Evolutionary conservation across 2,329 filamentous ascomycete genomes (phyloP), one percentile per base, ranked within the genome.

Genomic region (Mycocentrospora acerina): DNA sequence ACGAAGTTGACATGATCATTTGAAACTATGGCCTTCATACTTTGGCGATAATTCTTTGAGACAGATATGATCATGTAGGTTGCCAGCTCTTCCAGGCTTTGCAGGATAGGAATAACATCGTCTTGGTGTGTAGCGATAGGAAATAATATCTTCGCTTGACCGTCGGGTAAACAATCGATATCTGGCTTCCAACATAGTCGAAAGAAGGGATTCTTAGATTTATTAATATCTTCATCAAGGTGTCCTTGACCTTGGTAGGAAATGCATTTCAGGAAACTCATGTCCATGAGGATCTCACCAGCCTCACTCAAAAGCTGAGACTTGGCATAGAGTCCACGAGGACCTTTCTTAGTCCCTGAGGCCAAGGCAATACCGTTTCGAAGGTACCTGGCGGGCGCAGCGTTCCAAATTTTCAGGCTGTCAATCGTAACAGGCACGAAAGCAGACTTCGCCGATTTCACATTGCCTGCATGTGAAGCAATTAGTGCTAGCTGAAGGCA

Each of bases 401-500:
- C n/a, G n/a, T n/a, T n/a, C n/a, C 34, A 34, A 17, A 64, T 42
- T 12, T 45, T 40, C 8, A 62, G 11, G 6, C 49, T 41, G 24
- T 56, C 51, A 13, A 60, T 16, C 41, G 42, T 4, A 42, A 56
- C 15, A 33, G 57, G 29, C 39, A 51, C 19, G 40, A 38, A 29
- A 42, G 47, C 36, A 17, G 38, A 14, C 30, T 42, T 31, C 26
- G 29, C 29, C 17, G 13, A 12, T 19, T 39, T 38, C n/a, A 35
- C 22, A 11, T 52, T 33, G 14, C 57, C 57, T 11, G 44, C 35
- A 31, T 53, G 24, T 6, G 18, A 29, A 3, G 55, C 50, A 38
- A 57, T 39, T 32, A 47, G n/a, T 14, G 30, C 46, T 3, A 65
- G 53, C 15, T 64, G 66, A 7, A 64, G 37, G 24, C 44, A 55